Evolutionary conservation across 2,329 filamentous ascomycete genomes (phyloP), one percentile per base, ranked within the genome.

Genomic region (Calonectria leucothoes): DNA sequence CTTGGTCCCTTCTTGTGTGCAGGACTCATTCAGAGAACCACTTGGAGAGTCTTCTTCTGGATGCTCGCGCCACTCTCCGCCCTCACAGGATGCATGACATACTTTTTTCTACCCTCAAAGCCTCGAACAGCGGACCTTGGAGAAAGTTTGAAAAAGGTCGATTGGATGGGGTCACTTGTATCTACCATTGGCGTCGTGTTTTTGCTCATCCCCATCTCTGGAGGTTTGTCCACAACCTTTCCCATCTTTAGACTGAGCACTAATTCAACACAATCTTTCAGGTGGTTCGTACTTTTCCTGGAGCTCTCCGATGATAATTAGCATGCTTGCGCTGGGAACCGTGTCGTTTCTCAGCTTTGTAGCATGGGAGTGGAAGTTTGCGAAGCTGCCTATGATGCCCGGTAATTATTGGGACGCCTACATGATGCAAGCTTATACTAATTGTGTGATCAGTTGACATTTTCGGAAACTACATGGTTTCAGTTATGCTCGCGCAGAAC

Each of bases 311-410:
- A 91, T 90, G 3, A 92, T 95, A 11, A 88, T 96, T 76, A 94
- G 93, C 80, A 87, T 96, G 33, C 88, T 96, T 75, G 85, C 94
- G 51, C 93, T 95, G 75, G 94, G 94, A 20, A 81, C 89, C 11
- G 73, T 93, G 20, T 87, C 88, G 3, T 87, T 93, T 67, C 87
- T 78, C 12, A 74, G 94, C 27, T 96, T 96, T 83, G 85, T 93
- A 74, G 66, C 94, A 15, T 90, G 92, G 78, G 94, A 97, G 84
- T 91, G 90, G 87, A 92, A 92, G 76, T 79, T 94, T 42, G 93
- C 94, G 51, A 90, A 88, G 61, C 94, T 94, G 75, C 94, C 95
- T 0, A 88, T 97, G 74, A 94, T 97, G 84, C 94, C 94, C 14
- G 51, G 77, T 78, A 55, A 70, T 68, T 70, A 37, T 23, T 14